A percentile compares a stretch with the other conserved stretches of the same genome.
phyloP scores from a whole-genome alignment of 192 early-diverging fungal species.

The Gamsiella multidivaricata region DNA sequence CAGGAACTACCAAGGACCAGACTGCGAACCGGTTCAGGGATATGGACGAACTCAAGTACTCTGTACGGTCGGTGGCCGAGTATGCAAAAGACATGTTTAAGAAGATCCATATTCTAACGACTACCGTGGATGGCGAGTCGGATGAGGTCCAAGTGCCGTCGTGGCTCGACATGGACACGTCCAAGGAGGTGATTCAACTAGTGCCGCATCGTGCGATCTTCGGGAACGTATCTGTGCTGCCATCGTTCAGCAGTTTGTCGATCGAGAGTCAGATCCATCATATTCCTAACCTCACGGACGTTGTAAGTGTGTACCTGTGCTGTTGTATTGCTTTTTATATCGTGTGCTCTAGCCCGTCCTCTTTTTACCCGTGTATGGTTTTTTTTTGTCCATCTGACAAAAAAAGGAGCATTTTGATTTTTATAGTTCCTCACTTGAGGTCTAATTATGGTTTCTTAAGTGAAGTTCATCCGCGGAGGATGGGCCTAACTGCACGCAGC shows the following conservation, averaged over 20 bases:
- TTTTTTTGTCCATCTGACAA: not conserved
- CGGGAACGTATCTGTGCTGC: constrained; percentile 16
- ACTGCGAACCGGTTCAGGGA: constrained; percentile 47
- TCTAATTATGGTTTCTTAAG: not conserved
- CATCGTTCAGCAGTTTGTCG: constrained; percentile 52
- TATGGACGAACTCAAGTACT: constrained; percentile 55
- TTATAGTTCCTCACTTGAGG: too few relatives aligned
- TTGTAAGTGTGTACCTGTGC: constrained; percentile 27
- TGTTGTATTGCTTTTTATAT: too few relatives aligned
- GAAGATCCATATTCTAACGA: constrained; percentile 48
- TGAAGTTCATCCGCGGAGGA: not conserved
- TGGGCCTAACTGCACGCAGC: not conserved
- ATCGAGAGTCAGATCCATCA: constrained; percentile 56
- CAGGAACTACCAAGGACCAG: not conserved
- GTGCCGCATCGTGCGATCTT: constrained; percentile 45
- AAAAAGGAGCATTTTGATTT: not conserved
- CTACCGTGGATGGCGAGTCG: constrained; percentile 14
- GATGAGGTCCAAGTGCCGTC: constrained; percentile 29
- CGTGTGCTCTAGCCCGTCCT: not conserved
- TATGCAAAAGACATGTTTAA: constrained; percentile 14
- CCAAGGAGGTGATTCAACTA: constrained; percentile 11
- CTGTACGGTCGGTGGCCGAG: constrained; percentile 42
- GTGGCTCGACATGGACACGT: constrained; percentile 36
- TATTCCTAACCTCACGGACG: constrained; percentile 32
- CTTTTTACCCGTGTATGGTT: not conserved